A percentile compares a stretch with the other conserved stretches of the same genome.
Conservation (phyloP, 352 stramenopile genomes). For the Pythium biforme region DNA sequence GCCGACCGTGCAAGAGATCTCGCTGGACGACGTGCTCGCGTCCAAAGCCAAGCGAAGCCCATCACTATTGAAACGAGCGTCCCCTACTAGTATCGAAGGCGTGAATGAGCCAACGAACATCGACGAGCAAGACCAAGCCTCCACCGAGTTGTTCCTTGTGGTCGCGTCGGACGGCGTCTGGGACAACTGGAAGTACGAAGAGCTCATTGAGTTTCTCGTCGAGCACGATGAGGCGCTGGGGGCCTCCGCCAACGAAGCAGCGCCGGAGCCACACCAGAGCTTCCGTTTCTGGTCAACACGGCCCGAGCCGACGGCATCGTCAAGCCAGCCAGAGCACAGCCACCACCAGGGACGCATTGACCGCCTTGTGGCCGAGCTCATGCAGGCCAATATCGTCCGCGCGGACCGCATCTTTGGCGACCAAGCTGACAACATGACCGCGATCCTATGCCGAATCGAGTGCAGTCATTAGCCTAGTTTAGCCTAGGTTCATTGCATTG, state of each 20-base stretch:
- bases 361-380: constrained; percentile 38
- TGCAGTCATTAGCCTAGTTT: constrained; percentile 21
- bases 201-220: constrained; percentile 56
- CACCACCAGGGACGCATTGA: constrained; percentile 28
- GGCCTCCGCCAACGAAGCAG: background rate
- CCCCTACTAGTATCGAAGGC: constrained; percentile 7
- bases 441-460: constrained; percentile 56
- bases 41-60: background rate
- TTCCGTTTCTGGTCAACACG: constrained; percentile 7
- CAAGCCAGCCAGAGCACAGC: constrained; percentile 3
- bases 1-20: constrained; percentile 57
- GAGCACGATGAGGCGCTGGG: constrained; percentile 9
- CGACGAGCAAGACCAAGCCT: constrained; percentile 16
- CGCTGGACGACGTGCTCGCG: constrained; percentile 34
- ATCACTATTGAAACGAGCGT: background rate
- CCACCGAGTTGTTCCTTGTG: constrained; percentile 48
- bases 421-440: constrained; percentile 90
- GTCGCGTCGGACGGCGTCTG: constrained; percentile 85
- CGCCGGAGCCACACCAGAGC: background rate
- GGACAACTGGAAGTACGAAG: constrained; percentile 89
- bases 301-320: background rate
- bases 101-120: background rate
- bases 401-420: constrained; percentile 73
- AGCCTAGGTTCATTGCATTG: no score
- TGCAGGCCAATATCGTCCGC: constrained; percentile 61